Base-by-base conservation (phyloP, 257 asterid genomes). In the Salvia splendens region DNA sequence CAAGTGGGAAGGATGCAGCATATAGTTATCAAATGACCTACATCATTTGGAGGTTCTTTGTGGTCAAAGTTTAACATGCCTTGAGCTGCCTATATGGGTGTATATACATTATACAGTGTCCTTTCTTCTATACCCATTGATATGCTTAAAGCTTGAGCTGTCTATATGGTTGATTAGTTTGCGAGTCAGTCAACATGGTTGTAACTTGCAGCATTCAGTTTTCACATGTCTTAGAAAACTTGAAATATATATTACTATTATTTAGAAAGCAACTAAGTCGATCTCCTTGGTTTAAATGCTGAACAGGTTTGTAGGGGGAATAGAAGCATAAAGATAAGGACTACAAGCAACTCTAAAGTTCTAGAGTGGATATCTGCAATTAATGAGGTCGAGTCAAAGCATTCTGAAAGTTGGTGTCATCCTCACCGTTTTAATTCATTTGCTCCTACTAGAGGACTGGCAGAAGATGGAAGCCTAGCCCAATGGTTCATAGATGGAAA, bases 401-500 rank as follows among this genome's bases (percentile, higher is more conserved):
- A 71, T 70, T 78, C 85, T 15, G 96, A 89, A 69, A 81, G 95
- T 75, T 89, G 96, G 96, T 83, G 89, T 78, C 82, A 82, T 76
- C 77, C 95, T 76, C 96, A 92, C 49, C 96, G 91, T 68, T 92
- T 85, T 68, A 79, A 83, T 72, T 87, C 96, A 45, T 92, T 80
- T 79, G 95, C 98, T 66, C 96, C 98, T 14, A 77, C 74, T 51
- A 84, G 98, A 81, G 95, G 98, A 60, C 81, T 86, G 69, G 72
- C 43, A 42, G 96, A 89, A 57, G 96, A 89, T 77, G 89, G 91
- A 76, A 86, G 96, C 79, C 85, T 74, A 81, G 98, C 95, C 64
- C 98, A 92, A 74, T 92, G 98, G 98, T 92, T 89, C 53, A 50
- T 89, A 74, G 98, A 92, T 79, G 98, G 98, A 16, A 79, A 84